Percentiles rank a stretch among this genome's conserved stretches.
phyloP scores from a whole-genome alignment of 2,329 filamentous ascomycete species.

The Chrysoporthe deuterocubensis region DNA sequence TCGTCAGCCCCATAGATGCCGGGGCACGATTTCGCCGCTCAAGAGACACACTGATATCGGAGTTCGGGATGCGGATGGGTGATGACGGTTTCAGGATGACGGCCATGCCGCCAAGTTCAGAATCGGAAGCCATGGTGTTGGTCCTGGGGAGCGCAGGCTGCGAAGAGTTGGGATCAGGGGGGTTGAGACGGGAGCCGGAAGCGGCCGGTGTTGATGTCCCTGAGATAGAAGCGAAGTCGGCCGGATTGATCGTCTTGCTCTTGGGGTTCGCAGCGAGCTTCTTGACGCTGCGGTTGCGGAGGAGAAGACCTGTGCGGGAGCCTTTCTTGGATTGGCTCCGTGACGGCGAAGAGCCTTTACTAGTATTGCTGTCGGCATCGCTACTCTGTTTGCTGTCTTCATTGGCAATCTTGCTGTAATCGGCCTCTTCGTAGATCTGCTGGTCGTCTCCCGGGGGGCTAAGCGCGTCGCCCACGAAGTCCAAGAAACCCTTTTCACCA shows the following conservation, averaged over 20 bases:
- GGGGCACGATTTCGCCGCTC: conserved; percentile 82
- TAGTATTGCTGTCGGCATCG: conserved; percentile 26
- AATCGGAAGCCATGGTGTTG: conserved; percentile 38
- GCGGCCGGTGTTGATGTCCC: conserved; percentile 26
- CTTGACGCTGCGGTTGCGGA: conserved; percentile 24
- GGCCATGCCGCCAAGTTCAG: conserved; percentile 66
- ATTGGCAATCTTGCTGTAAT: conserved; percentile 28
- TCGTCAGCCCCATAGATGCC: conserved; percentile 78
- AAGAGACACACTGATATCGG: conserved; percentile 88
- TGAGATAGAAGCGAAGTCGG: conserved; percentile 23
- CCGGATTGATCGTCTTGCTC: conserved; percentile 38
- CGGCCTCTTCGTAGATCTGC: conserved; percentile 42
- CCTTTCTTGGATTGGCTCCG: conserved; percentile 31
- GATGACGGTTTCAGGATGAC: conserved; percentile 77
- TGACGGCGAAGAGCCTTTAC: conserved; percentile 34
- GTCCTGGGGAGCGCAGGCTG: conserved; percentile 16
- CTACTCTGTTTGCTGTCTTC: conserved; percentile 11
- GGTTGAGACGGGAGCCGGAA: conserved; percentile 25
- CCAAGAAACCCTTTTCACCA: conserved; percentile 51
- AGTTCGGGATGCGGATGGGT: conserved; percentile 74
- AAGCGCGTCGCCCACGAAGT: conserved; percentile 53
- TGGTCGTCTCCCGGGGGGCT: conserved; percentile 35
- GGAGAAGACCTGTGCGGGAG: conserved; percentile 30
- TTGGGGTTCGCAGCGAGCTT: conserved; percentile 29
- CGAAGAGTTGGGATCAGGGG: conserved; percentile 20